Evolutionary conservation across 306 rosid species (phyloP), one percentile per base, ranked within the genome.

Genomic region (Echinosophora koreensis): DNA sequence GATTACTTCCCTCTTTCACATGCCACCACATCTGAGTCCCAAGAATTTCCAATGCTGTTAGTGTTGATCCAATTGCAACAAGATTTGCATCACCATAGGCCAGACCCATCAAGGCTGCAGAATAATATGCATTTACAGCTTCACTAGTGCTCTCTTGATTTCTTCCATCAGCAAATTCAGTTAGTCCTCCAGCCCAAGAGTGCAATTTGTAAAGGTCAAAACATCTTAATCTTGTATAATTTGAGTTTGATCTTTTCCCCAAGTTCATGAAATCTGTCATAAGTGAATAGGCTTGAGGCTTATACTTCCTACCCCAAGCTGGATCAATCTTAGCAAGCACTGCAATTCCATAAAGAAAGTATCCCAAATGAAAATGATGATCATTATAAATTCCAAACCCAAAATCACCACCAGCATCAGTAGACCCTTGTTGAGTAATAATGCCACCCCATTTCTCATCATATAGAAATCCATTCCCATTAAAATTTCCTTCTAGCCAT

Each of bases 1-100:
- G 4, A 1, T 66, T 83, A 13, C 79, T 83, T 34, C 67, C 91
- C 50, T 82, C 91, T 58, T 47, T 86, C 8, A 94, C 84, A 27
- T 90, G 97, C 98, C 98, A 94, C 97, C 97, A 94, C 69, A 54
- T 89, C 71, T 92, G 89, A 34, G 97, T 85, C 6, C 86, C 96
- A 34, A 65, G 83, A 56, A 89, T 90, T 68, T 92, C 98, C 77
- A 94, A 75, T 5, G 93, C 78, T 14, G 89, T 52, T 0, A 94
- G 89, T 66, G 84, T 85, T 62, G 97, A 89, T 59, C 93, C 98
- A 8, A 71, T 50, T 42, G 87, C 77, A 41, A 85, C 82, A 50
- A 92, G 90, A 69, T 74, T 66, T 0, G 86, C 59, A 78, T 94
- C 98, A 59, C 93, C 92, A 69, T 90, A 90, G 4, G 91, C 97